These are phyloP conservation scores for Bauhinia variegata DNA, from an alignment of 306 rosid species.

Conservation along the genomic window DNA sequence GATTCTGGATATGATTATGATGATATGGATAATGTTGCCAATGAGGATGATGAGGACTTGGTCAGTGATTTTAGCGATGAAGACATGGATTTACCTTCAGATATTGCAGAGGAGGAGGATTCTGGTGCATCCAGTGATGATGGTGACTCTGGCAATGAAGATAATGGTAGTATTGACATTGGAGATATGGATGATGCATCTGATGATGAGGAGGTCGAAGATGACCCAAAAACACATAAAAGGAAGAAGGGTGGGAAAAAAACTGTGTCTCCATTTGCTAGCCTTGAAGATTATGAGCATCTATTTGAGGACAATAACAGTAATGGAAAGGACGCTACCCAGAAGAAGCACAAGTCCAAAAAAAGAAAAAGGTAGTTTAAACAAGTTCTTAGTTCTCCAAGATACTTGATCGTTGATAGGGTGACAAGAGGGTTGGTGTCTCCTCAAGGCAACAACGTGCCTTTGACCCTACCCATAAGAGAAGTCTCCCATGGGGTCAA, in stretches of 20 bases:
- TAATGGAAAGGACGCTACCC: conserved; percentile 37
- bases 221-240: conserved; percentile 50
- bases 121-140: conserved; percentile 40
- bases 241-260: conserved; percentile 53
- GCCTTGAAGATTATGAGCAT: conserved; percentile 84
- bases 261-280: conserved; percentile 75
- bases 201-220: conserved; percentile 42
- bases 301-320: conserved; percentile 46
- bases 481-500: too few species aligned
- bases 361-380: conserved; percentile 40
- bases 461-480: not conserved
- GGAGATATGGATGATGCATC: conserved; percentile 63
- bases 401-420: not conserved
- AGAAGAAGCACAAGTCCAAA: conserved; percentile 37
- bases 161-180: conserved; percentile 29
- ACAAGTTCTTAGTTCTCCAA: not conserved
- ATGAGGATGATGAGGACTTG: conserved; percentile 84
- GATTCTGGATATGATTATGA: conserved; percentile 77
- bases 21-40: conserved; percentile 72
- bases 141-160: not conserved
- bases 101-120: conserved; percentile 60
- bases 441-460: not conserved
- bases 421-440: not conserved
- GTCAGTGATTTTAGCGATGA: conserved; percentile 65
- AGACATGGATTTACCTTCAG: conserved; percentile 61